These are phyloP conservation scores for Scutellaria galericulata DNA, from an alignment of 257 asterid genomes.

Conservation along the genomic window DNA sequence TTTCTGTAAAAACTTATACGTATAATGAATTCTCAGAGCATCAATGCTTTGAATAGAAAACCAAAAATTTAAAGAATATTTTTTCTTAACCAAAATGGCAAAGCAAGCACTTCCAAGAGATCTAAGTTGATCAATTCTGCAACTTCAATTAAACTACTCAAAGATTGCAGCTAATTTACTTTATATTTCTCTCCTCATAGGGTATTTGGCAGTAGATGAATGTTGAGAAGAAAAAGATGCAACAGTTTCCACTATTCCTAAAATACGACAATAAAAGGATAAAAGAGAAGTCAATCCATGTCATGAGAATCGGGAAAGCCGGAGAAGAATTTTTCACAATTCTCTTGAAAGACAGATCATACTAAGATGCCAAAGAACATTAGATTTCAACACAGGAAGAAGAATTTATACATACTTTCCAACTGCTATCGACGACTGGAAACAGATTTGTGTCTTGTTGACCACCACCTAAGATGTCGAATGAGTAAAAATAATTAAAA, in stretches of 20 bases:
- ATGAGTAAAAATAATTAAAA: slow-evolving; percentile 22
- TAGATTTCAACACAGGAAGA: slow-evolving; percentile 30
- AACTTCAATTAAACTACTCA: slow-evolving; percentile 17
- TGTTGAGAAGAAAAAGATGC: not conserved
- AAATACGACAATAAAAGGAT: slow-evolving; percentile 23
- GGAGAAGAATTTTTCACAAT: not conserved
- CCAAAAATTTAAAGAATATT: not conserved
- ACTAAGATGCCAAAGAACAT: slow-evolving; percentile 3
- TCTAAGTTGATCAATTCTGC: slow-evolving; percentile 16
- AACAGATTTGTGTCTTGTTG: slow-evolving; percentile 75
- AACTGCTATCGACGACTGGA: slow-evolving; percentile 90
- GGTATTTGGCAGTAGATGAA: not conserved
- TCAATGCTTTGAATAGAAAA: not conserved
- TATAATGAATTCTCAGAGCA: slow-evolving; percentile 8
- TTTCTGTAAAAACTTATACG: not conserved
- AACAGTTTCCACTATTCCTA: not conserved
- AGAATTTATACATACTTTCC: slow-evolving; percentile 61
- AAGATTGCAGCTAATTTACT: slow-evolving; percentile 10
- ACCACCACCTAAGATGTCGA: slow-evolving; percentile 56
- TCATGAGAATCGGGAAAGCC: slow-evolving; percentile 27
- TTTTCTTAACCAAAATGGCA: not conserved
- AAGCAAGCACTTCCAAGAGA: slow-evolving; percentile 1
- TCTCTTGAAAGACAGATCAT: slow-evolving; percentile 20
- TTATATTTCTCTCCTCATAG: not conserved
- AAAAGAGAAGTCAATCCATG: slow-evolving; percentile 8